Percentiles rank a stretch among this genome's conserved stretches.
phyloP scores from a whole-genome alignment of 2,329 filamentous ascomycete genomes.

The Corinectria fuckeliana region DNA sequence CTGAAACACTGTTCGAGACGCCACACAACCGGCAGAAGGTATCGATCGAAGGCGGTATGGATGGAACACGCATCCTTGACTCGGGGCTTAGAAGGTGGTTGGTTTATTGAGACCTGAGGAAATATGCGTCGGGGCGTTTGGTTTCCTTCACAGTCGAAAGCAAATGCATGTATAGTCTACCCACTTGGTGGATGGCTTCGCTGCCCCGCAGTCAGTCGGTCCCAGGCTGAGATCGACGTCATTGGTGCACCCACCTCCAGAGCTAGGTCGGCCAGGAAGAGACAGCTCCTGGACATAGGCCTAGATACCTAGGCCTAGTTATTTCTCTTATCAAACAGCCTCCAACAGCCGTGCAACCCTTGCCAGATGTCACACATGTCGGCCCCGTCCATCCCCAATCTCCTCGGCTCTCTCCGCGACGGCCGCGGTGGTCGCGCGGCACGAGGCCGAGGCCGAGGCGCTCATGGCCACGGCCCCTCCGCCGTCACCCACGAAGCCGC shows the following conservation, averaged over 20 bases:
- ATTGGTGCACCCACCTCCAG: background rate
- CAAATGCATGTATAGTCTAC: too few species aligned
- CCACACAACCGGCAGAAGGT: background rate
- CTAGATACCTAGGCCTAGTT: too few species aligned
- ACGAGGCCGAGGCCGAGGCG: slow-evolving; percentile 39
- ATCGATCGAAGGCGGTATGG: background rate
- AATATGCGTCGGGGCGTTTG: too few species aligned
- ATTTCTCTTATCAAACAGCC: slow-evolving; percentile 9
- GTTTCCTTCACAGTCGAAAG: too few species aligned
- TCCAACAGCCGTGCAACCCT: slow-evolving; percentile 1
- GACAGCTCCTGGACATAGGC: too few species aligned
- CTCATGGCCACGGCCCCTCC: slow-evolving; percentile 38
- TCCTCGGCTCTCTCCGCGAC: slow-evolving; percentile 60
- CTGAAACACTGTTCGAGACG: background rate
- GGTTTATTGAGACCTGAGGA: too few species aligned
- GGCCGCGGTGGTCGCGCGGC: slow-evolving; percentile 46
- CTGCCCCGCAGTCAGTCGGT: slow-evolving; percentile 7
- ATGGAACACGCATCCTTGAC: background rate
- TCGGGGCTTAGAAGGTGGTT: too few species aligned
- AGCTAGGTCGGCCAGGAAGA: background rate
- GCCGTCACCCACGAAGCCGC: slow-evolving; percentile 68
- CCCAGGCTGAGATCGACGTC: slow-evolving; percentile 17
- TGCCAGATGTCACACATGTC: slow-evolving; percentile 59
- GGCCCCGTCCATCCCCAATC: slow-evolving; percentile 78
- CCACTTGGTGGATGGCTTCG: background rate